phyloP scores from a whole-genome alignment of 805 yeast genomes.

The Pichia pseudocactophila region DNA sequence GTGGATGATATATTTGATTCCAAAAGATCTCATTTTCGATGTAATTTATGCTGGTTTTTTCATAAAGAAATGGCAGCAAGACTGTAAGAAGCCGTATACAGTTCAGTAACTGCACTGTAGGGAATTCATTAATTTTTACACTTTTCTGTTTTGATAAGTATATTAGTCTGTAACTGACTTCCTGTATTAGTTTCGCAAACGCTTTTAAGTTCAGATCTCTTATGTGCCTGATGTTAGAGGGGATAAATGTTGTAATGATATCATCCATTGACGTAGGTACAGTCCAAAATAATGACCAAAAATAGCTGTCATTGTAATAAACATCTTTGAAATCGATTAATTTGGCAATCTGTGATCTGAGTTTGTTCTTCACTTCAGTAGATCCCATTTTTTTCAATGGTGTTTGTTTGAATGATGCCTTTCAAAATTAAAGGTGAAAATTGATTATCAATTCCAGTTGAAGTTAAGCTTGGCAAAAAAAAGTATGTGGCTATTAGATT shows the following conservation, averaged over 20 bases:
- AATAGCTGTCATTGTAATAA: slow-evolving; percentile 28
- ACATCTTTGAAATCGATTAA: slow-evolving; percentile 40
- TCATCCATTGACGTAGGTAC: slow-evolving; percentile 47
- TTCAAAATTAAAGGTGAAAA: no score
- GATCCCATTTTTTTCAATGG: slow-evolving; percentile 46
- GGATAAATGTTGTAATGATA: slow-evolving; percentile 46
- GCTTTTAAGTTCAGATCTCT: slow-evolving; percentile 50
- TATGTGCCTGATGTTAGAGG: slow-evolving; percentile 49
- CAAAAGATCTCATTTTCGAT: slow-evolving; percentile 33
- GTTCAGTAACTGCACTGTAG: slow-evolving; percentile 38
- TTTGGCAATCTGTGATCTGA: slow-evolving; percentile 51
- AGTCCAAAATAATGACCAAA: slow-evolving; percentile 39
- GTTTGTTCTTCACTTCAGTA: slow-evolving; percentile 56
- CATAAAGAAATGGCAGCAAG: slow-evolving; percentile 60
- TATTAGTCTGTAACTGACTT: slow-evolving; percentile 28
- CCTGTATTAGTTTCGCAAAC: slow-evolving; percentile 44
- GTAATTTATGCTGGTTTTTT: slow-evolving; percentile 23
- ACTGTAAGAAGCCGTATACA: slow-evolving; percentile 58
- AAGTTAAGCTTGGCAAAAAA: no score
- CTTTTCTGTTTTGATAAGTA: slow-evolving; percentile 16
- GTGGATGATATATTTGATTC: slow-evolving; percentile 22
- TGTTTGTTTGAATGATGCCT: no score
- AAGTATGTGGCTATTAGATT: no score
- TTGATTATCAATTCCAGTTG: no score
- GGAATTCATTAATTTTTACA: slow-evolving; percentile 22